A percentile compares a stretch with the other conserved stretches of the same genome.
These are phyloP conservation scores for Huiozyma sinensis DNA, from an alignment of 805 yeast species.

Conservation along the genomic window DNA sequence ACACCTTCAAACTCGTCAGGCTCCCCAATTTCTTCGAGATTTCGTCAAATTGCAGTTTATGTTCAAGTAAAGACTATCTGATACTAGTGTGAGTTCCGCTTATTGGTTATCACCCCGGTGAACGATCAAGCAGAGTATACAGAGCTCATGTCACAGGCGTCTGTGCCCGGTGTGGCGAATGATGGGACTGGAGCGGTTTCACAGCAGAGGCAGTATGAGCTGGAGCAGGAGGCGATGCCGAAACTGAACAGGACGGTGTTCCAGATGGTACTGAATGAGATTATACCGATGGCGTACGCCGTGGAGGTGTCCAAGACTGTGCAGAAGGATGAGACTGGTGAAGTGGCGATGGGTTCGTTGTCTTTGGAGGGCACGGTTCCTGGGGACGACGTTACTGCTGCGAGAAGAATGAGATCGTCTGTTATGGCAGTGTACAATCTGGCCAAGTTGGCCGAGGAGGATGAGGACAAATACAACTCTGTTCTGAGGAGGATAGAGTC, in stretches of 20 bases:
- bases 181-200: constrained; percentile 6
- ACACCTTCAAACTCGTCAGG: too few relatives aligned
- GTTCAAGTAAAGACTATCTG: not conserved
- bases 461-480: constrained; percentile 34
- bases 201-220: constrained; percentile 20
- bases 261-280: constrained; percentile 61
- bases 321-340: constrained; percentile 12
- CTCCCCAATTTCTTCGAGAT: too few relatives aligned
- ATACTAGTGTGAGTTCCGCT: too few relatives aligned
- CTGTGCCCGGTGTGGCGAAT: not conserved
- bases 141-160: too few relatives aligned
- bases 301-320: constrained; percentile 37
- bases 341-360: not conserved
- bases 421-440: constrained; percentile 2
- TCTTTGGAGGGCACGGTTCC: constrained; percentile 10
- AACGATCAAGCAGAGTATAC: too few relatives aligned
- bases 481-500: constrained; percentile 51
- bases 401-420: too few relatives aligned
- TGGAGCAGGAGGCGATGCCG: constrained; percentile 25
- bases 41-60: too few relatives aligned
- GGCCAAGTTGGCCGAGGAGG: constrained; percentile 23
- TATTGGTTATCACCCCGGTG: too few relatives aligned
- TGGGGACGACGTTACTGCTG: not conserved
- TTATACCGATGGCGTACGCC: constrained; percentile 61
- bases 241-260: constrained; percentile 46